Percentiles rank a stretch among this genome's conserved stretches.
These are phyloP conservation scores for Apiospora rasikravindrae DNA, from an alignment of 2,329 filamentous ascomycete genomes.

Conservation along the genomic window DNA sequence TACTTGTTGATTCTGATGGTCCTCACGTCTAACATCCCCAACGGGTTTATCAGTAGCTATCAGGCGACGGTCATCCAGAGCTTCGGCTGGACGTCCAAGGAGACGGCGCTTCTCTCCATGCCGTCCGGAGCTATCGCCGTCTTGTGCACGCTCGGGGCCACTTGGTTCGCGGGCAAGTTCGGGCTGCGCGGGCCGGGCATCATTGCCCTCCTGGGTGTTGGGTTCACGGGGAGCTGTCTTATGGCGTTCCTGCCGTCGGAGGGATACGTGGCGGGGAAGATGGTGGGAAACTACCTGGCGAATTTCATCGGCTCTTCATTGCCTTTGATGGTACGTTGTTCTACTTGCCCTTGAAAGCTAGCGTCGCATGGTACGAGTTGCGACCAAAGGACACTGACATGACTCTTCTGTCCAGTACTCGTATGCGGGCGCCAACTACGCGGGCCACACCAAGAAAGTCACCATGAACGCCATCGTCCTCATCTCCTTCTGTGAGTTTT, in stretches of 20 bases:
- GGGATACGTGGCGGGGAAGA: slow-evolving; percentile 43
- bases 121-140: slow-evolving; percentile 48
- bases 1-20: slow-evolving; percentile 22
- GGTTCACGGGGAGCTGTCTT: slow-evolving; percentile 47
- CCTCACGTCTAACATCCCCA: slow-evolving; percentile 28
- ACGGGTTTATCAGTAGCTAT: slow-evolving; percentile 46
- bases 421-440: slow-evolving; percentile 19
- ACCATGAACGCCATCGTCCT: slow-evolving; percentile 20
- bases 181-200: slow-evolving; percentile 46
- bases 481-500: slow-evolving; percentile 16
- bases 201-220: slow-evolving; percentile 46
- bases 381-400: not conserved
- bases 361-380: not conserved
- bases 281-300: slow-evolving; percentile 48
- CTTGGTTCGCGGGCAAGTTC: slow-evolving; percentile 43
- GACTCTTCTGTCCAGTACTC: not conserved
- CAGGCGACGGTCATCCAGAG: slow-evolving; percentile 43
- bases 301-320: slow-evolving; percentile 47
- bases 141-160: slow-evolving; percentile 43
- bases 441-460: slow-evolving; percentile 20
- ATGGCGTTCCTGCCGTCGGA: slow-evolving; percentile 43
- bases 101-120: slow-evolving; percentile 47
- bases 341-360: too few species aligned
- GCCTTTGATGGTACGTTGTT: slow-evolving; percentile 38
- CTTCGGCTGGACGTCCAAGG: slow-evolving; percentile 45